A percentile compares a stretch with the other conserved stretches of the same genome.
Conservation (phyloP, 2,329 filamentous ascomycete species). For the Fusarium sp. region DNA sequence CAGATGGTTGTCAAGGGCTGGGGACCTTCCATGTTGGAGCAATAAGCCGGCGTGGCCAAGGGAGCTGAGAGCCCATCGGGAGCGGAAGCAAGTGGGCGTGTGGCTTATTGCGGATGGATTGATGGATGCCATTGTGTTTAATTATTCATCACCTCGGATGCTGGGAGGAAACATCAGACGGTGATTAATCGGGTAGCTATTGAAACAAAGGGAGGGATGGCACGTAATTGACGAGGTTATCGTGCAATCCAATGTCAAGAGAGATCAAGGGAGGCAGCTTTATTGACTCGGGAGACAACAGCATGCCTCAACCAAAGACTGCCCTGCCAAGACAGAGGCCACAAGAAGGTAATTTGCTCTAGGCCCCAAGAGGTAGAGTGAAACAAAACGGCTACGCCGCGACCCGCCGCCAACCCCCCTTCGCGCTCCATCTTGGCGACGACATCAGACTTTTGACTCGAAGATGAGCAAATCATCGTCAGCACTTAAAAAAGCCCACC, state of each 20-base stretch:
- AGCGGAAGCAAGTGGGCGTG: background rate
- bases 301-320: conserved; percentile 7
- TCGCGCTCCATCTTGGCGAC: conserved; percentile 12
- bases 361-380: conserved; percentile 34
- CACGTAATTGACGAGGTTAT: background rate
- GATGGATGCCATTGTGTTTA: background rate
- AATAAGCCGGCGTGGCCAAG: conserved; percentile 8
- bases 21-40: conserved; percentile 5
- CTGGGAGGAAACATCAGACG: background rate
- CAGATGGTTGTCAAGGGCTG: background rate
- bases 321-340: conserved; percentile 29
- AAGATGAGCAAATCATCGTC: conserved; percentile 1
- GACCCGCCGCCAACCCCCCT: conserved; percentile 27
- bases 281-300: background rate
- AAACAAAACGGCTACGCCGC: conserved; percentile 43
- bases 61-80: background rate
- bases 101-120: conserved; percentile 1
- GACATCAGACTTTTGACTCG: background rate
- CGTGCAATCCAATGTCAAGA: background rate
- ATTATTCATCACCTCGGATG: background rate
- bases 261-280: conserved; percentile 9
- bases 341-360: conserved; percentile 40
- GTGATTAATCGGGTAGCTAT: conserved; percentile 20
- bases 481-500: background rate
- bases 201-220: conserved; percentile 11